Evolutionary conservation across 129 eudicot species (phyloP).

Genomic region (Artemisia tridentata): DNA sequence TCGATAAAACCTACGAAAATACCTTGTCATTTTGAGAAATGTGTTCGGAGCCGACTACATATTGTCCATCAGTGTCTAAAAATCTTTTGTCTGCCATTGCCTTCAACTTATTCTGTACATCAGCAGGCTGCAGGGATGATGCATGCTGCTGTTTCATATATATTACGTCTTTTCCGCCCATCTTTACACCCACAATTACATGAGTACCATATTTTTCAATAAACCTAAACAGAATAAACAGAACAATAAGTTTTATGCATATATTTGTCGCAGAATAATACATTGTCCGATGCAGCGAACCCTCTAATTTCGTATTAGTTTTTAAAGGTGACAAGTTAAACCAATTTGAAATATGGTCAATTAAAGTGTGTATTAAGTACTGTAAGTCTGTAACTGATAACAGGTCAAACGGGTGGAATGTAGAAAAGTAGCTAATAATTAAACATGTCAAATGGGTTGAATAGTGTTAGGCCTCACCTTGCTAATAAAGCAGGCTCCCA

Average conservation of each 20-base stretch:
- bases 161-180: slow-evolving; percentile 99
- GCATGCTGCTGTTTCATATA: slow-evolving; percentile 91
- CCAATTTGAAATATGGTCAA: not conserved
- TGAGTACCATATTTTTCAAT: slow-evolving; percentile 94
- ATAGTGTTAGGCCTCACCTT: slow-evolving; percentile 44
- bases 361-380: not conserved
- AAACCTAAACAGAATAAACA: slow-evolving; percentile 48
- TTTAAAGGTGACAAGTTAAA: not conserved
- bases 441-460: not conserved
- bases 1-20: not conserved
- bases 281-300: no score
- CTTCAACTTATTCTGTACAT: slow-evolving; percentile 82
- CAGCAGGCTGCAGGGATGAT: slow-evolving; percentile 88
- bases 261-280: not conserved
- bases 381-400: not conserved
- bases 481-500: slow-evolving; percentile 98
- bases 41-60: slow-evolving; percentile 47
- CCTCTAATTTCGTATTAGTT: not conserved
- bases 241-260: not conserved
- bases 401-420: not conserved
- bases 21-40: slow-evolving; percentile 66
- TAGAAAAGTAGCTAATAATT: not conserved
- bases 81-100: slow-evolving; percentile 88
- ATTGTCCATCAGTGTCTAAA: slow-evolving; percentile 58
- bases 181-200: slow-evolving; percentile 87